Conservation (phyloP, 345 rosid species). For the Adansonia digitata region DNA sequence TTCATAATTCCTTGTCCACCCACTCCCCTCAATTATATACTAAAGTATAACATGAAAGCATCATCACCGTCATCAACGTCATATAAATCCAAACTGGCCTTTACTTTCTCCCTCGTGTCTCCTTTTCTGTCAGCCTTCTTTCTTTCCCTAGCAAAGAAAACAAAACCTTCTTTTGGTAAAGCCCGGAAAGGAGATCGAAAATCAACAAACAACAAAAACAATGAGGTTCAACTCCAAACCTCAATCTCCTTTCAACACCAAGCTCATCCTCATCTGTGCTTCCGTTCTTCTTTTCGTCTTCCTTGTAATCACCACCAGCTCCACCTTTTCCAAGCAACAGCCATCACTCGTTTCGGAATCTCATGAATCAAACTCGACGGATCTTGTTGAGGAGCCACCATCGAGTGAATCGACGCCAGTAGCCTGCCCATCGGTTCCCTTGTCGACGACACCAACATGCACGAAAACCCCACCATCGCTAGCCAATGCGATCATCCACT, state of each 20-base stretch:
- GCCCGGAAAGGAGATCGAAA: background rate
- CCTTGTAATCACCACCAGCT: background rate
- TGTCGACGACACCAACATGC: slow-evolving; percentile 26
- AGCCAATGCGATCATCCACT: slow-evolving; percentile 68
- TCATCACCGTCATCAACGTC: background rate
- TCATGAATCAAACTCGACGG: background rate
- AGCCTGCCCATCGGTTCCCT: background rate
- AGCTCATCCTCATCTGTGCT: background rate
- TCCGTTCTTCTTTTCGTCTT: slow-evolving; percentile 6
- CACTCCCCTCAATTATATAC: background rate
- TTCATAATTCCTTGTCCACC: background rate
- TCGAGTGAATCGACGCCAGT: background rate
- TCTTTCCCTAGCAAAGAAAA: background rate
- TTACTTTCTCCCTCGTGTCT: background rate
- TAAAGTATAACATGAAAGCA: background rate
- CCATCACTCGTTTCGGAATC: background rate
- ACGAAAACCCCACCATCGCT: slow-evolving; percentile 54
- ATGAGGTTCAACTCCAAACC: slow-evolving; percentile 1
- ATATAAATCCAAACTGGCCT: background rate
- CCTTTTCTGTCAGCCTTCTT: too few species aligned
- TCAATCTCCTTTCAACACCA: background rate
- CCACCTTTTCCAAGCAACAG: background rate
- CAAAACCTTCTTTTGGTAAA: too few species aligned
- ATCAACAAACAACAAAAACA: background rate
- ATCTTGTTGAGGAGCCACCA: background rate